These are phyloP conservation scores for Aspergillus terreus DNA, from an alignment of 2,329 filamentous ascomycete species.

Conservation along the genomic window DNA sequence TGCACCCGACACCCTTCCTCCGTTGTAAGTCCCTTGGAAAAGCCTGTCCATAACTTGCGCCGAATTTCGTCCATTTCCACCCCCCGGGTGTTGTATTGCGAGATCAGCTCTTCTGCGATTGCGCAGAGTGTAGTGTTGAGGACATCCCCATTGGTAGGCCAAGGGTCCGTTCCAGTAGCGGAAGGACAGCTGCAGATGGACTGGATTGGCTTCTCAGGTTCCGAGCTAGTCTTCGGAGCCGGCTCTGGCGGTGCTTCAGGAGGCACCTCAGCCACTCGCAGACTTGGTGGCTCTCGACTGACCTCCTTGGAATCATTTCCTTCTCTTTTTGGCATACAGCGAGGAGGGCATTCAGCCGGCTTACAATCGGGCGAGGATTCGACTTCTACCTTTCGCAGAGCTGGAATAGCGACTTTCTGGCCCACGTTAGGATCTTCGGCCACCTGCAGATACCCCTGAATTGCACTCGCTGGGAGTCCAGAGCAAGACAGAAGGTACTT, in stretches of 20 bases:
- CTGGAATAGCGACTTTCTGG: conserved; percentile 35
- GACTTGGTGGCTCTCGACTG: background rate
- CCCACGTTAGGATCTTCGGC: conserved; percentile 15
- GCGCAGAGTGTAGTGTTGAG: conserved; percentile 36
- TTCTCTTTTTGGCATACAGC: background rate
- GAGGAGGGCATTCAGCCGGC: background rate
- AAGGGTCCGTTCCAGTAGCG: conserved; percentile 11
- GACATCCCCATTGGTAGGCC: conserved; percentile 21
- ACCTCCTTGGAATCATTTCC: background rate
- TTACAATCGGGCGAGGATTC: background rate
- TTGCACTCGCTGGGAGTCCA: conserved; percentile 19
- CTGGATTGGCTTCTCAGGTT: conserved; percentile 3
- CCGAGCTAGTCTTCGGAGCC: background rate
- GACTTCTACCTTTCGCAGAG: conserved; percentile 15
- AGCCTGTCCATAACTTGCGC: conserved; percentile 31
- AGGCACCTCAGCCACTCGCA: background rate
- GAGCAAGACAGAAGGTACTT: conserved; percentile 21
- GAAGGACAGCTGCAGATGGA: conserved; percentile 23
- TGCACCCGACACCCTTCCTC: conserved; percentile 36
- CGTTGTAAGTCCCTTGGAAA: conserved; percentile 22
- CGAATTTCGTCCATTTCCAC: conserved; percentile 35
- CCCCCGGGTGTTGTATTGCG: conserved; percentile 35
- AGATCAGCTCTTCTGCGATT: conserved; percentile 36
- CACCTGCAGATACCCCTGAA: conserved; percentile 26
- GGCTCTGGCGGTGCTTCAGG: background rate